Evolutionary conservation across 805 yeast genomes (phyloP), one percentile per base, ranked within the genome.

Genomic region (Candida xiaguanensis): DNA sequence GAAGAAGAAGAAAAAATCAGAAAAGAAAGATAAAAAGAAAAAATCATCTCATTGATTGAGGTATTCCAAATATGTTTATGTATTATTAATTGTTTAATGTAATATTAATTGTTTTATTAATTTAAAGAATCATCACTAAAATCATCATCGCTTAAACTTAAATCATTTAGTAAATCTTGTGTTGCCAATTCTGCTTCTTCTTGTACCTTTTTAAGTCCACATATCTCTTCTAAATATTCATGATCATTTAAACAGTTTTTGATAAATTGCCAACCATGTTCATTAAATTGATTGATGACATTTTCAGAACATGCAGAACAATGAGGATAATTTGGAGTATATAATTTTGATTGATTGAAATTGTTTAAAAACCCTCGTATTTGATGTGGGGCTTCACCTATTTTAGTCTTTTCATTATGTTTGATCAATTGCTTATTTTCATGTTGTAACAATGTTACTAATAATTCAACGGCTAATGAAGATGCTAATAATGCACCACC

Each of bases 401-500:
- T 61, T 5, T 49, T 59, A n/a, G 51, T 32, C 12, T 39, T 31
- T n/a, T 38, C 38, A 23, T 24, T 20, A 43, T 51, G 73, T 11
- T 62, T 69, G 0, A 80, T 80, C 18, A 53, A 50, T 17, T 74
- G 75, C 15, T 67, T 67, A 5, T 61, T 56, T 0, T 78, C 78
- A 48, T 82, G 83, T 56, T 91, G 97, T 28, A 87, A 51, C 0
- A 86, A 45, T 1, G 93, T 77, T 0, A 85, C 85, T 44, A 88
- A 54, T 5, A 93, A 61, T 56, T 93, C 99, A 1, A 86, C 95
- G 0, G 95, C 95, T 26, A 82, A 64, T 0, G 96, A 78, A 0
- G 95, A 77, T 0, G 98, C 97, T 61, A 88, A 65, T 51, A 85
- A 65, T 0, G 99, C 96, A 1, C 85, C 90, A 0, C 99, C 99